Conservation (phyloP, 495 filamentous ascomycete species). For the Pseudotulostoma volvatum region DNA sequence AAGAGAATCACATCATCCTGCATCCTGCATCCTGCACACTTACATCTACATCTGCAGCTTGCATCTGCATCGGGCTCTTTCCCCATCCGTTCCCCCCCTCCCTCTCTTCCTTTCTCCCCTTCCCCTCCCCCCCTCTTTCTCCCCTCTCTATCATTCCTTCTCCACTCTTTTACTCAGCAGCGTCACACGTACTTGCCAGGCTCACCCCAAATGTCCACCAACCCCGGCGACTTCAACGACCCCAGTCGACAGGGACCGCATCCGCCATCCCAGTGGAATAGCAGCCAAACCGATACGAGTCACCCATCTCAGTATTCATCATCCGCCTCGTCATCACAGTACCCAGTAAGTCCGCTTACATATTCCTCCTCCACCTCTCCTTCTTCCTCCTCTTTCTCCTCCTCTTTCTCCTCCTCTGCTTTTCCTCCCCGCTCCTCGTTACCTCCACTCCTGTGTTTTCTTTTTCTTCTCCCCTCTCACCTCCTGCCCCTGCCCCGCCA, state of each 20-base stretch:
- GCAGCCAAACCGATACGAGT: slow-evolving; percentile 28
- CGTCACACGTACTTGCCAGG: no score
- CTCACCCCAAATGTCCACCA: slow-evolving; percentile 32
- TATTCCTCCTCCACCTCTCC: not conserved
- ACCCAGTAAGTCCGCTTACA: slow-evolving; percentile 24
- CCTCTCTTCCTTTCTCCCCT: slow-evolving; percentile 1
- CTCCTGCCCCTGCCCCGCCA: not conserved
- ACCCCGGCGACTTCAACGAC: slow-evolving; percentile 26
- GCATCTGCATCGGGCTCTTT: slow-evolving; percentile 1
- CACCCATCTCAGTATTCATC: slow-evolving; percentile 19
- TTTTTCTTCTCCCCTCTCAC: not conserved
- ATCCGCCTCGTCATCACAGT: slow-evolving; percentile 20
- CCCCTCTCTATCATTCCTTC: no score
- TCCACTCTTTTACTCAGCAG: no score
- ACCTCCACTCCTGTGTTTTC: slow-evolving; percentile 3
- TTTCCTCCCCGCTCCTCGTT: slow-evolving; percentile 1
- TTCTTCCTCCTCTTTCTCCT: not conserved
- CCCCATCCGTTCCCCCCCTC: slow-evolving; percentile 6
- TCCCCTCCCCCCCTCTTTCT: slow-evolving; percentile 5
- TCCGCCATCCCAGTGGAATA: slow-evolving; percentile 32
- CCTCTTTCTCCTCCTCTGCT: slow-evolving; percentile 4
- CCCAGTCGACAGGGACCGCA: slow-evolving; percentile 29
- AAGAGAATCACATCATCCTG: slow-evolving; percentile 15
- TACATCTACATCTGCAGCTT: not conserved
- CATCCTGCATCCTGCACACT: slow-evolving; percentile 2